Percentiles rank a stretch among this genome's conserved stretches.
Evolutionary conservation across 2,329 filamentous ascomycete genomes (phyloP).

Genomic region (Calonectria hongkongensis): DNA sequence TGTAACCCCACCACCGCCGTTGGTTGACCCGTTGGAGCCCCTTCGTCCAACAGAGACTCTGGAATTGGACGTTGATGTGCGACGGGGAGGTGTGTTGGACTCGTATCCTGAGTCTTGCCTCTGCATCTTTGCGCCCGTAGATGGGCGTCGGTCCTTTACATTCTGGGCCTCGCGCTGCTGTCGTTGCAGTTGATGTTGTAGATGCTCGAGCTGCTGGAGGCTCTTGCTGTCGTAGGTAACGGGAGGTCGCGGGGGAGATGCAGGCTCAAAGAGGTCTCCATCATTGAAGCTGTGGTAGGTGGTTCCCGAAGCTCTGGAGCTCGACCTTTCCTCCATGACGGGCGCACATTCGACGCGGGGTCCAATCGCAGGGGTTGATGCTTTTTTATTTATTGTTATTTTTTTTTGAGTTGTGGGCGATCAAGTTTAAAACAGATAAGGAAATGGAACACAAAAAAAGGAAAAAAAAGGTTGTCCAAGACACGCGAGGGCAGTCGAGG

Average conservation of each 20-base stretch:
- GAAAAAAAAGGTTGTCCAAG: constrained; percentile 18
- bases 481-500: too few species aligned
- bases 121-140: constrained; percentile 65
- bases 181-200: constrained; percentile 49
- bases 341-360: constrained; percentile 46
- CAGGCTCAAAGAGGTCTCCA: constrained; percentile 67
- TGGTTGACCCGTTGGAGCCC: constrained; percentile 59
- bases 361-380: background rate
- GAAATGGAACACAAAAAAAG: constrained; percentile 21
- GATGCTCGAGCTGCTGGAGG: constrained; percentile 48
- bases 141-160: constrained; percentile 56
- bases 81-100: constrained; percentile 65
- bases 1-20: constrained; percentile 46
- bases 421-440: constrained; percentile 8
- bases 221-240: constrained; percentile 50
- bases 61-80: constrained; percentile 60
- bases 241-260: constrained; percentile 54
- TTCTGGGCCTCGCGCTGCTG: constrained; percentile 46
- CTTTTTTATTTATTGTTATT: background rate
- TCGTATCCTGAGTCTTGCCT: constrained; percentile 77
- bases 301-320: constrained; percentile 67
- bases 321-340: constrained; percentile 61
- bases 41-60: constrained; percentile 57
- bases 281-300: constrained; percentile 75
- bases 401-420: background rate